phyloP scores from a whole-genome alignment of 2,329 filamentous ascomycete species.

The Talaromyces sp. region DNA sequence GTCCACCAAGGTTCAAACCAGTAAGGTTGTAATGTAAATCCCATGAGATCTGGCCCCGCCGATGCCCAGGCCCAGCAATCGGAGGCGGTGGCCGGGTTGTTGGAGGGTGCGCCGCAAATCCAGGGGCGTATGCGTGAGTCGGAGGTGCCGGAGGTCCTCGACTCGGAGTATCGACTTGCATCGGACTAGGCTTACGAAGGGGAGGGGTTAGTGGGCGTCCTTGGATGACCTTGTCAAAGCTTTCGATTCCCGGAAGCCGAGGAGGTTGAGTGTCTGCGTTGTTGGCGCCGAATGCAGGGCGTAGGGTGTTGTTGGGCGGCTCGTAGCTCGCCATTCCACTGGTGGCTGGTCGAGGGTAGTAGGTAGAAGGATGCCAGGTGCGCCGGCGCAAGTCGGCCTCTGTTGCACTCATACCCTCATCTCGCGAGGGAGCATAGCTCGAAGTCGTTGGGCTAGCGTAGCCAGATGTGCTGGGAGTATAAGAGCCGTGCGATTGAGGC shows the following conservation, averaged over 20 bases:
- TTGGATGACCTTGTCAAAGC: conserved; percentile 71
- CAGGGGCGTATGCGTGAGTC: conserved; percentile 26
- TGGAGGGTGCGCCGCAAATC: conserved; percentile 28
- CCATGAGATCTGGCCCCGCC: conserved; percentile 44
- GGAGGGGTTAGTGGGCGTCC: conserved; percentile 59
- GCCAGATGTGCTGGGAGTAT: conserved; percentile 55
- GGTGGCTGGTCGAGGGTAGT: conserved; percentile 61
- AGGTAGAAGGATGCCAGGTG: conserved; percentile 76
- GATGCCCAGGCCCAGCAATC: conserved; percentile 40
- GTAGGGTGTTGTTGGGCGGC: conserved; percentile 52
- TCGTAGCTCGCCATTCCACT: conserved; percentile 73
- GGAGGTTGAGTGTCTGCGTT: conserved; percentile 53
- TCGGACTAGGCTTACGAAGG: conserved; percentile 65
- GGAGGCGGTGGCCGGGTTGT: conserved; percentile 35
- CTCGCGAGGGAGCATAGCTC: conserved; percentile 42
- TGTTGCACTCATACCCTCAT: conserved; percentile 33
- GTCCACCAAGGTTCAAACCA: conserved; percentile 36
- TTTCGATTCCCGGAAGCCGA: conserved; percentile 83
- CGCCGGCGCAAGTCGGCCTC: conserved; percentile 77
- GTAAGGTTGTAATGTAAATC: conserved; percentile 43
- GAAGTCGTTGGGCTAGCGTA: conserved; percentile 65
- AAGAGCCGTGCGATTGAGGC: conserved; percentile 53
- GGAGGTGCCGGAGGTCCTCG: conserved; percentile 31
- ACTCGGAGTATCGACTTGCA: conserved; percentile 62
- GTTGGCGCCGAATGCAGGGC: conserved; percentile 51